A percentile compares a stretch with the other conserved stretches of the same genome.
These are phyloP conservation scores for Nicotiana undulata DNA, from an alignment of 257 asterid genomes.

Conservation along the genomic window DNA sequence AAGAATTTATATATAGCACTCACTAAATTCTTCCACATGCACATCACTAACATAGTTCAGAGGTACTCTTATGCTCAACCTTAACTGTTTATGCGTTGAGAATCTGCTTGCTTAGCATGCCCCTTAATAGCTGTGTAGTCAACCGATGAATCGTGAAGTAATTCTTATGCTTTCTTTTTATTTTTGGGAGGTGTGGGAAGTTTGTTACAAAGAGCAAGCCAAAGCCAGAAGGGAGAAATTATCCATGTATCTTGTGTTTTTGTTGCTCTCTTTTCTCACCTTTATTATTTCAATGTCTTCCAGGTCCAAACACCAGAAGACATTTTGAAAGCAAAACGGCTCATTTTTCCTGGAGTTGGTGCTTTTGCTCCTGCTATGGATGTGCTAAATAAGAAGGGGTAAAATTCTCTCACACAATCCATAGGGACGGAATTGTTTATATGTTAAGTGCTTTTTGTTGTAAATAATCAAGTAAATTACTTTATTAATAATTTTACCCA, in stretches of 20 bases:
- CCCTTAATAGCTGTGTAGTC: neutral
- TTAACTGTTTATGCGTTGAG: neutral
- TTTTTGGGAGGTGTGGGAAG: neutral
- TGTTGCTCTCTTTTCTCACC: neutral
- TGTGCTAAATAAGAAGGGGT: conserved; percentile 74
- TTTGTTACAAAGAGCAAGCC: neutral
- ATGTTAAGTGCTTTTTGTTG: neutral
- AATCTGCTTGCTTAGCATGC: neutral
- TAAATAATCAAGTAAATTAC: neutral
- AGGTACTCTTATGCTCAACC: neutral
- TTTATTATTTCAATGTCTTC: conserved; percentile 6
- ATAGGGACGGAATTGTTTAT: neutral
- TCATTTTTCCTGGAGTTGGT: conserved; percentile 95
- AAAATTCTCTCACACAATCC: neutral
- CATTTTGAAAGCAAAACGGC: conserved; percentile 70
- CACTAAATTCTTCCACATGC: neutral
- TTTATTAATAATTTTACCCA: neutral
- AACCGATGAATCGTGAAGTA: neutral
- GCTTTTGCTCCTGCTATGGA: conserved; percentile 98
- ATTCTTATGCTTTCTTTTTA: neutral
- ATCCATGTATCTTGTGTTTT: neutral
- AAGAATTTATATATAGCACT: neutral
- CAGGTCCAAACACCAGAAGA: conserved; percentile 87
- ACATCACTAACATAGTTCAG: neutral
- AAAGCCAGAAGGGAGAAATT: neutral